Conservation (phyloP, 805 yeast species). For the Kuraishia borneana region DNA sequence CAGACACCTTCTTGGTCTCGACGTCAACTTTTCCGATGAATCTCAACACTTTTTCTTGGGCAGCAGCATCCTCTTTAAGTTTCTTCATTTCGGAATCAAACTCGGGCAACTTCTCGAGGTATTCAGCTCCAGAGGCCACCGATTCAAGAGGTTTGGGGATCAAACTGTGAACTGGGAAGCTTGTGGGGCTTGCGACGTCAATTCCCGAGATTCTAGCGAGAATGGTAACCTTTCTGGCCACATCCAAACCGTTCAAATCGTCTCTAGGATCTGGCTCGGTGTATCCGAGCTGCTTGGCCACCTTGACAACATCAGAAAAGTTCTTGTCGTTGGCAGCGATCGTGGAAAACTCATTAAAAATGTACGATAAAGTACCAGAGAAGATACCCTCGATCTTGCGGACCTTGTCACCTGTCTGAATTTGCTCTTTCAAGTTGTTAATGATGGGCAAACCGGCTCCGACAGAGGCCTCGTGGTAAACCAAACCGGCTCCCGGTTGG, state of each 20-base stretch:
- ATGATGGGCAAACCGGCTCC: constrained; percentile 98
- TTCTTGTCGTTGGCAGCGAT: constrained; percentile 47
- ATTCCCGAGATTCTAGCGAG: constrained; percentile 89
- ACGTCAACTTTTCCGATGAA: constrained; percentile 89
- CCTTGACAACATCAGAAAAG: constrained; percentile 82
- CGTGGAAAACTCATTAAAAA: constrained; percentile 87
- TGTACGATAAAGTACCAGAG: constrained; percentile 91
- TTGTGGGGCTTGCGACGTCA: constrained; percentile 72
- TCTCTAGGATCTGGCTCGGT: constrained; percentile 99
- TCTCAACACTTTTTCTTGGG: constrained; percentile 79
- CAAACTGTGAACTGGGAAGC: constrained; percentile 90
- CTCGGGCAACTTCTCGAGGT: constrained; percentile 67
- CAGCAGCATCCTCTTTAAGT: constrained; percentile 71
- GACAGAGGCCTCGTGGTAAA: constrained; percentile 96
- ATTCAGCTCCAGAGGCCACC: constrained; percentile 64
- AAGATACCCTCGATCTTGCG: constrained; percentile 91
- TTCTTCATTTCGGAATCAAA: constrained; percentile 73
- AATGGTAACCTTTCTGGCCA: constrained; percentile 96
- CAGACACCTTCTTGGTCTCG: constrained; percentile 56
- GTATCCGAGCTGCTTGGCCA: constrained; percentile 87
- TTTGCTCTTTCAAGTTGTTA: constrained; percentile 77
- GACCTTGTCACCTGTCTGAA: constrained; percentile 88
- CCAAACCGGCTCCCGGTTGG: constrained; percentile 54
- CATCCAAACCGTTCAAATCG: constrained; percentile 95
- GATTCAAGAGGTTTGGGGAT: constrained; percentile 81